A percentile compares a stretch with the other conserved stretches of the same genome.
phyloP scores from a whole-genome alignment of 495 filamentous ascomycete species.

The Xylona heveae region DNA sequence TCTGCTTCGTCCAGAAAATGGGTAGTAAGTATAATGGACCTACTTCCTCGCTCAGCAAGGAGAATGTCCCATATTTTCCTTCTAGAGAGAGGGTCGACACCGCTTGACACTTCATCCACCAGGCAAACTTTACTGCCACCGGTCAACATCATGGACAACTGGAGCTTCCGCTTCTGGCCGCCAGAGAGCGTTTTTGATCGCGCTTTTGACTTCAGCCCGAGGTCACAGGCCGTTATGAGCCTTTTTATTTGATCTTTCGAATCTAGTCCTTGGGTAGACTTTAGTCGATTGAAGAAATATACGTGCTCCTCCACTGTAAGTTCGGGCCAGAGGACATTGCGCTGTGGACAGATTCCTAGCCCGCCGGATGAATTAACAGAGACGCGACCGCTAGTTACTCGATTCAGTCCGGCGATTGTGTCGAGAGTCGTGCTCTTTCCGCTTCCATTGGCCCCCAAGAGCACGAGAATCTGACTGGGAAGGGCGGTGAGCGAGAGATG shows the following conservation, averaged over 20 bases:
- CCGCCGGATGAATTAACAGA: slow-evolving; percentile 48
- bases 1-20: slow-evolving; percentile 71
- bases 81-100: slow-evolving; percentile 60
- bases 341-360: slow-evolving; percentile 67
- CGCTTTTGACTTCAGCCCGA: slow-evolving; percentile 44
- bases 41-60: slow-evolving; percentile 48
- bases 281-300: slow-evolving; percentile 54
- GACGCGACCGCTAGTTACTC: slow-evolving; percentile 47
- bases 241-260: slow-evolving; percentile 29
- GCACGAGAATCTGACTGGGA: slow-evolving; percentile 57
- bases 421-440: slow-evolving; percentile 81
- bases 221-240: slow-evolving; percentile 45
- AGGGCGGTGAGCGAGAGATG: slow-evolving; percentile 39
- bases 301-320: slow-evolving; percentile 70
- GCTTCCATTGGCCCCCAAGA: slow-evolving; percentile 70
- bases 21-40: slow-evolving; percentile 70
- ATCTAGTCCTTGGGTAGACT: slow-evolving; percentile 31
- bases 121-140: slow-evolving; percentile 70
- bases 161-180: slow-evolving; percentile 78
- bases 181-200: slow-evolving; percentile 52
- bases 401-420: slow-evolving; percentile 57
- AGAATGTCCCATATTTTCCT: slow-evolving; percentile 84
- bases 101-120: slow-evolving; percentile 71
- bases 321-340: slow-evolving; percentile 71
- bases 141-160: slow-evolving; percentile 83